Base-by-base conservation (phyloP, 768 basidiomycete genomes). In the Termitomyces sp. region DNA sequence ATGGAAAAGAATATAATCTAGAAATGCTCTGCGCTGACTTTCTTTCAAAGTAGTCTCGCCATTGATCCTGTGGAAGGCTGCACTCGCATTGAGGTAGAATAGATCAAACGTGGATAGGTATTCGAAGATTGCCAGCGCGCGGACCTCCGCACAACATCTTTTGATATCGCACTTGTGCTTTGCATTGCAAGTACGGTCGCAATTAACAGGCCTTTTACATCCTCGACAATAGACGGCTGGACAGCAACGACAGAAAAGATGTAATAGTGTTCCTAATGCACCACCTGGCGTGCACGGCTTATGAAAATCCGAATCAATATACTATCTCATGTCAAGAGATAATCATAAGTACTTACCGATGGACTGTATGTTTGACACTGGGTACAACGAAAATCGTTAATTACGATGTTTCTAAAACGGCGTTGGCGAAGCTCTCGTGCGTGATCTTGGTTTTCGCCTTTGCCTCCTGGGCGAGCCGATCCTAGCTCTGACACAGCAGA, bases 101-200 rank as follows among this genome's bases (percentile, higher is more conserved):
- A 39, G n/a, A 48, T 57, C 60, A 30, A 57, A 61, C 2, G 22
- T 32, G 34, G 56, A 48, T 18, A 61, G 42, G 8, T 50, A 47
- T 51, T 61, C 56, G 22, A 57, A 61, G n/a, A 61, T 54, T 0
- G 56, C 56, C 42, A 61, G 18, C 22, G 53, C 60, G 34, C 60
- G 60, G 14, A 51, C 56, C 13, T 57, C 44, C 2, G 56, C 42
- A 22, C 60, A 57, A 7, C 60, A 57, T 5, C 26, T 1, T 20
- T 50, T 57, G 2, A 61, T 20, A 26, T 8, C 39, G 24, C 60
- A 61, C 1, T 27, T 16, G 16, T 57, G 40, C n/a, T 34, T 20
- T 22, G 42, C 45, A 32, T 53, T 24, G 24, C 60, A 61, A 5
- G 3, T 6, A 4, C 20, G 43, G 39, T 16, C 10, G 40, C 60